Percentiles rank a stretch among this genome's conserved stretches.
These are phyloP conservation scores for Groenewaldozyma sp. DNA, from an alignment of 1,139 yeast species.

Conservation along the genomic window DNA sequence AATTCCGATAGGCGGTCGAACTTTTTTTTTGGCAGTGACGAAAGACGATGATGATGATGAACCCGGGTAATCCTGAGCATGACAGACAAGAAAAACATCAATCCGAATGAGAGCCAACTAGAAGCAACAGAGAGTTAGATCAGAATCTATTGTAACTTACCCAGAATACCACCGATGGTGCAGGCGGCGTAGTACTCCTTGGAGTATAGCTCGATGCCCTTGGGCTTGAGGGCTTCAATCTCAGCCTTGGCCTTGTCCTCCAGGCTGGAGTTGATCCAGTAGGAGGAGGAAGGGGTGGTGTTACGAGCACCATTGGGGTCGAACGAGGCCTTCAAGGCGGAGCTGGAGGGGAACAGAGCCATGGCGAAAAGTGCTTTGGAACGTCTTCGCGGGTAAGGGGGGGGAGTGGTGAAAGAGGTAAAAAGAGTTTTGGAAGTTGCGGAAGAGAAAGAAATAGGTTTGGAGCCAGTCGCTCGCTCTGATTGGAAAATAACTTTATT, in stretches of 20 bases:
- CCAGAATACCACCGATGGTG: slow-evolving; percentile 72
- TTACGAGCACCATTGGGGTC: slow-evolving; percentile 28
- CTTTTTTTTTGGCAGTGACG: too few relatives aligned
- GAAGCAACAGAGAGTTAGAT: too few relatives aligned
- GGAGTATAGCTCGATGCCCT: slow-evolving; percentile 46
- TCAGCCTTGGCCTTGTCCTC: slow-evolving; percentile 29
- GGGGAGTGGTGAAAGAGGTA: slow-evolving; percentile 1
- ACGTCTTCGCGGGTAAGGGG: slow-evolving; percentile 5
- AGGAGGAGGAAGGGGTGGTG: slow-evolving; percentile 13
- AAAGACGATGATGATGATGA: too few relatives aligned
- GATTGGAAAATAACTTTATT: background rate
- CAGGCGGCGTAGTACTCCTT: slow-evolving; percentile 74
- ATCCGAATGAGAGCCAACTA: too few relatives aligned
- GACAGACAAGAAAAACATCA: too few relatives aligned
- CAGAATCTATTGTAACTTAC: slow-evolving; percentile 19
- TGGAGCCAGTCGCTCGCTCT: background rate
- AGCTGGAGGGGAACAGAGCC: slow-evolving; percentile 33
- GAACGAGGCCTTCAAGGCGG: slow-evolving; percentile 31
- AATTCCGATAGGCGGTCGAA: too few relatives aligned
- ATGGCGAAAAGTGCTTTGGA: slow-evolving; percentile 15
- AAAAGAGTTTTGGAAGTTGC: background rate
- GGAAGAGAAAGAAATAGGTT: background rate
- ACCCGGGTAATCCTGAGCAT: too few relatives aligned
- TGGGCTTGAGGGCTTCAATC: slow-evolving; percentile 26
- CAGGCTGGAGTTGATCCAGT: slow-evolving; percentile 28